Evolutionary conservation across 495 filamentous ascomycete genomes (phyloP), one percentile per base, ranked within the genome.

Genomic region (Daldinia caldariorum): DNA sequence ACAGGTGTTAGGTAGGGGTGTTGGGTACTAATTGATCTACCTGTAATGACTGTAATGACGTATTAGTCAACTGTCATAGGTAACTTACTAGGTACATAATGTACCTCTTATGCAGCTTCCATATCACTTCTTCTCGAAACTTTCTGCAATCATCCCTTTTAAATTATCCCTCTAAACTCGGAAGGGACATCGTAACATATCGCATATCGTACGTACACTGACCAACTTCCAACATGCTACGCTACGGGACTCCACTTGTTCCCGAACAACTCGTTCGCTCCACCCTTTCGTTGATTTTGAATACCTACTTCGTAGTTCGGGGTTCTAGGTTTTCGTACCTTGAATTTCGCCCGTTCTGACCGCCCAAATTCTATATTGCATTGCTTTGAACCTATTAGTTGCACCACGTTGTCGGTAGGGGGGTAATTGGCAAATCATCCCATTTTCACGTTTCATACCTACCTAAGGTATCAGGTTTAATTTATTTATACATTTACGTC

Each of bases 261-360:
- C 49, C 54, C 31, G 32, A 18, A 26, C 38, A 14, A 29, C 58
- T 29, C 49, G n/a, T n/a, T 55, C 57, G 41, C 51, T 60, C 66
- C 66, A 58, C 55, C 55, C n/a, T n/a, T n/a, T n/a, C n/a, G n/a
- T 45, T 59, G 41, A 43, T 63, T 63, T 60, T 59, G 14, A 60
- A 53, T 58, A 26, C n/a, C n/a, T n/a, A n/a, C n/a, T n/a, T n/a
- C n/a, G n/a, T n/a, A n/a, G 34, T 14, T 38, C 6, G 31, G 13
- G 31, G 13, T 37, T 12, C 6, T 4, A 41, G 38, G 26, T 8
- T 32, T 31, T 22, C 4, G 34, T 4, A 37, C 61, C 58, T 47
- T 22, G 51, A 7, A 54, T 70, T 65, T 54, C 54, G 47, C 69
- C 69, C 20, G n/a, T 20, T 56, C 37, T 71, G 59, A 71, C 69